Conservation (phyloP, 2,329 filamentous ascomycete genomes). For the Phaeosphaeriaceae sp. region DNA sequence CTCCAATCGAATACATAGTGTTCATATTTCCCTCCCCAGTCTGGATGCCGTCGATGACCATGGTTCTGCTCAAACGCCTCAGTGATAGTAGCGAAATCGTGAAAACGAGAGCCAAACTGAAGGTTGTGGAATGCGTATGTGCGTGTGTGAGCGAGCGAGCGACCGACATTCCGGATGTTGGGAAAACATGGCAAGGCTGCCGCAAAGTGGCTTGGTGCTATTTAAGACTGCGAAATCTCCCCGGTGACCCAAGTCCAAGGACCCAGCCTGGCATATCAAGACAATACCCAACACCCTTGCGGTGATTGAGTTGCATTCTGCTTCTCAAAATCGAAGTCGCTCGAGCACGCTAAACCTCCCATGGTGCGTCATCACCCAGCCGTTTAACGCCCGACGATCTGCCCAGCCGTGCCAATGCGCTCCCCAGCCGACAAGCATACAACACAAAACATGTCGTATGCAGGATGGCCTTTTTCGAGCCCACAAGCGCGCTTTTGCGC, state of each 20-base stretch:
- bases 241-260: background rate
- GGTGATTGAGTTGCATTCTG: background rate
- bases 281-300: background rate
- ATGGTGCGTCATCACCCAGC: background rate
- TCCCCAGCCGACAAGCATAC: background rate
- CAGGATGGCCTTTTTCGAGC: background rate
- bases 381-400: background rate
- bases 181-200: background rate
- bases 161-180: background rate
- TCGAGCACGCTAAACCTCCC: background rate
- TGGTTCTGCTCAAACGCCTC: background rate
- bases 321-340: background rate
- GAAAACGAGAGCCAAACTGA: background rate
- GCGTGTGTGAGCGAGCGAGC: background rate
- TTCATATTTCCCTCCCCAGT: background rate
- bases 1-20: background rate
- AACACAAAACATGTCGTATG: background rate
- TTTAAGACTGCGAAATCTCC: background rate
- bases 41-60: background rate
- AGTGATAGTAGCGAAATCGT: background rate
- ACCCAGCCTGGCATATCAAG: background rate
- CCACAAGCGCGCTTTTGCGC: background rate
- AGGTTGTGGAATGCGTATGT: slow-evolving; percentile 1
- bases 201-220: background rate
- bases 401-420: background rate